Conservation (phyloP, 495 filamentous ascomycete genomes). For the Rostrohypoxylon terebratum region DNA sequence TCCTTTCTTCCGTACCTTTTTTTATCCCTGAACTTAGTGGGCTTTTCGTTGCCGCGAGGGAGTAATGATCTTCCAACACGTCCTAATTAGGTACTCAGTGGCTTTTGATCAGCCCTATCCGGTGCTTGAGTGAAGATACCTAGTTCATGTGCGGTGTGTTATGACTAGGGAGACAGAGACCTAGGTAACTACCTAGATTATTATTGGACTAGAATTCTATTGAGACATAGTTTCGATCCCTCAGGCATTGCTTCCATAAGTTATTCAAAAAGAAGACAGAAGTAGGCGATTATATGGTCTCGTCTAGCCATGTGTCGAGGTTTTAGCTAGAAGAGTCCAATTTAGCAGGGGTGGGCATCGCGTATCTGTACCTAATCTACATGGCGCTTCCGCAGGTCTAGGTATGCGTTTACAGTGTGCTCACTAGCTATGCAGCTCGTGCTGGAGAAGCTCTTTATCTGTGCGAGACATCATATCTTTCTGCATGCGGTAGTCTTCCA, state of each 20-base stretch:
- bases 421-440: slow-evolving; percentile 22
- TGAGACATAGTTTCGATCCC: not conserved
- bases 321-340: not conserved
- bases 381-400: slow-evolving; percentile 28
- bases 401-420: slow-evolving; percentile 20
- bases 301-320: slow-evolving; percentile 2
- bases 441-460: slow-evolving; percentile 24
- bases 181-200: not conserved
- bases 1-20: not conserved
- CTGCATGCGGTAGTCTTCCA: slow-evolving; percentile 39
- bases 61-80: slow-evolving; percentile 7
- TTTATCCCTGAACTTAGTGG: not conserved
- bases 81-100: slow-evolving; percentile 5
- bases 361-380: slow-evolving; percentile 39
- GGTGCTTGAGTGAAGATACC: not conserved
- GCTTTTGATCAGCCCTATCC: slow-evolving; percentile 25
- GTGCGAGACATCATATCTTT: slow-evolving; percentile 39
- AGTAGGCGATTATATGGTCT: not conserved
- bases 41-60: not conserved
- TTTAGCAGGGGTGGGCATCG: slow-evolving; percentile 21
- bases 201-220: not conserved
- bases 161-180: not conserved
- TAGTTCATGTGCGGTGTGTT: not conserved
- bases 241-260: not conserved
- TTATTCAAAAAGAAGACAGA: not conserved